Evolutionary conservation across 495 filamentous ascomycete species (phyloP).

Genomic region (Podospora anserina): DNA sequence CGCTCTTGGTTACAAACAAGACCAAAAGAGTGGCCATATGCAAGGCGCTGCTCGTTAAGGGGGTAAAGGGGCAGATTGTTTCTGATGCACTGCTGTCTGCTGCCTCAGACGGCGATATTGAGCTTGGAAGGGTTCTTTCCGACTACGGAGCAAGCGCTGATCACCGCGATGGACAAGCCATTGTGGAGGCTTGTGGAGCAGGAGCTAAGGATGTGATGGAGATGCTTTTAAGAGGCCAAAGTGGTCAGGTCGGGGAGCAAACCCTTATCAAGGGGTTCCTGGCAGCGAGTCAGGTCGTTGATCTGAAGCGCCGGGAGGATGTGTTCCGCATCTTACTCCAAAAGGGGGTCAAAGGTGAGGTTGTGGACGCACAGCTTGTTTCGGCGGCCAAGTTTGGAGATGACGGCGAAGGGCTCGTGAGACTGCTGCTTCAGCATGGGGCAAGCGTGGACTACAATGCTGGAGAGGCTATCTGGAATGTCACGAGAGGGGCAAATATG

Average conservation of each 20-base stretch:
- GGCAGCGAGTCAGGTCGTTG: slow-evolving; percentile 41
- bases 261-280: slow-evolving; percentile 44
- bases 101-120: slow-evolving; percentile 44
- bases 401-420: slow-evolving; percentile 41
- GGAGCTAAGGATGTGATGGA: slow-evolving; percentile 39
- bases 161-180: slow-evolving; percentile 44
- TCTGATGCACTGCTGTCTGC: slow-evolving; percentile 43
- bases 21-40: slow-evolving; percentile 34
- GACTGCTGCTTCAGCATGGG: slow-evolving; percentile 42
- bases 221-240: slow-evolving; percentile 37
- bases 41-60: slow-evolving; percentile 36
- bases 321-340: slow-evolving; percentile 44
- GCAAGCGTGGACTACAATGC: slow-evolving; percentile 44
- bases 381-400: slow-evolving; percentile 44
- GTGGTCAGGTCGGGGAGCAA: slow-evolving; percentile 29
- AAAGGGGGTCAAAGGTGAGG: slow-evolving; percentile 40
- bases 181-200: slow-evolving; percentile 43
- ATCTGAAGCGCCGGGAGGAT: slow-evolving; percentile 38
- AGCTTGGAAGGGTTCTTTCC: slow-evolving; percentile 40
- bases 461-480: slow-evolving; percentile 49
- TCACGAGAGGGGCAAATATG: slow-evolving; percentile 41
- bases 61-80: slow-evolving; percentile 34
- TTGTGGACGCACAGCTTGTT: slow-evolving; percentile 44
- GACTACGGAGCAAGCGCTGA: slow-evolving; percentile 43
- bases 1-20: slow-evolving; percentile 31